A percentile compares a stretch with the other conserved stretches of the same genome.
These are phyloP conservation scores for Sarocladiaceae sp. DNA, from an alignment of 2,329 filamentous ascomycete species.

Conservation along the genomic window DNA sequence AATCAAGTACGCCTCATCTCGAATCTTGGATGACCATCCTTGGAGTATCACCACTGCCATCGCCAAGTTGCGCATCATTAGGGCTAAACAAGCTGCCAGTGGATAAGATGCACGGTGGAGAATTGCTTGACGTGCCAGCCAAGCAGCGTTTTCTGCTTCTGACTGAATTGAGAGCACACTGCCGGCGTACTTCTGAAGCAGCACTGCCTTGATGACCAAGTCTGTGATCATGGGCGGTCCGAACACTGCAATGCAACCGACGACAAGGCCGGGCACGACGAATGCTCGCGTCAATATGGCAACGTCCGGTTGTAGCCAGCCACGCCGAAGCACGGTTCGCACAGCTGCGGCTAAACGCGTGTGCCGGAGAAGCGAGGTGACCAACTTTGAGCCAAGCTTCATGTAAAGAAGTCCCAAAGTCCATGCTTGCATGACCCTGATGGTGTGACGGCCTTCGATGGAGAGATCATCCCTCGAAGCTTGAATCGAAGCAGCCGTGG, in stretches of 20 bases:
- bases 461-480: constrained; percentile 16
- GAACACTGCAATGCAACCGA: constrained; percentile 59
- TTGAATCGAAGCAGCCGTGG: constrained; percentile 23
- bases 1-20: constrained; percentile 94
- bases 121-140: constrained; percentile 26
- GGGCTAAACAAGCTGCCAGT: constrained; percentile 45
- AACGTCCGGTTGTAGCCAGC: constrained; percentile 76
- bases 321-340: constrained; percentile 66
- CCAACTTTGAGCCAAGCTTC: constrained; percentile 69
- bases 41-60: constrained; percentile 59
- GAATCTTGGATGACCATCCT: constrained; percentile 69
- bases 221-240: constrained; percentile 46
- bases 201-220: constrained; percentile 27
- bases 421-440: constrained; percentile 91
- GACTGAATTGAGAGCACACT: constrained; percentile 19
- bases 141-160: constrained; percentile 19
- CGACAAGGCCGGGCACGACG: constrained; percentile 66
- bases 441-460: constrained; percentile 52
- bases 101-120: constrained; percentile 68
- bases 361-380: constrained; percentile 62
- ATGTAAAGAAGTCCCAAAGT: constrained; percentile 88
- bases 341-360: constrained; percentile 72
- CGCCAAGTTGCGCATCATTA: constrained; percentile 37
- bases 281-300: constrained; percentile 79
- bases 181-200: background rate